A percentile compares a stretch with the other conserved stretches of the same genome.
Evolutionary conservation across 1,284 basidiomycete species (phyloP).

Genomic region (Flammula alnicola): DNA sequence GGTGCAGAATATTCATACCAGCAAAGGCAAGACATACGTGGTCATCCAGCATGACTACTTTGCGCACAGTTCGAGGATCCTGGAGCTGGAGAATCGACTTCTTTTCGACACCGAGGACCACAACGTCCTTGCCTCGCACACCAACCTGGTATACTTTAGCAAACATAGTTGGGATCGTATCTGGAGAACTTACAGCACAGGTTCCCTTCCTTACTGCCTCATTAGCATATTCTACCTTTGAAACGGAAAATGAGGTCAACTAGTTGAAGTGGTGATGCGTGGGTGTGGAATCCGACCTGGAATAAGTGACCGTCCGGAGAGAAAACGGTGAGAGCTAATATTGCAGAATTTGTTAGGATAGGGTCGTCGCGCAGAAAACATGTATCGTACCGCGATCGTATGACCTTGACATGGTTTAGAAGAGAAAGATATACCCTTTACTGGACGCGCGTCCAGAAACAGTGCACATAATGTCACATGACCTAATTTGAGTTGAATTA

Average conservation of each 20-base stretch:
- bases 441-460: slow-evolving; percentile 60
- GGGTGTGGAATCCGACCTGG: slow-evolving; percentile 58
- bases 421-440: slow-evolving; percentile 18
- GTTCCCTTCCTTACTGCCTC: slow-evolving; percentile 98
- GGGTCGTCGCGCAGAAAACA: background rate
- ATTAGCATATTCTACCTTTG: slow-evolving; percentile 95
- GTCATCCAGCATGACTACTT: slow-evolving; percentile 98
- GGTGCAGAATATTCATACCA: slow-evolving; percentile 57
- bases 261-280: slow-evolving; percentile 11
- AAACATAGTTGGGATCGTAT: background rate
- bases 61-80: slow-evolving; percentile 96
- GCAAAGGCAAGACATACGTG: slow-evolving; percentile 98
- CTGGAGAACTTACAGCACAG: slow-evolving; percentile 78
- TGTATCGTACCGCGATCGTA: slow-evolving; percentile 74
- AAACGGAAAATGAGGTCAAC: slow-evolving; percentile 17
- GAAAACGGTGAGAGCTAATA: slow-evolving; percentile 87
- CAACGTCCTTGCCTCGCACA: slow-evolving; percentile 92
- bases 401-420: slow-evolving; percentile 67
- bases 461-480: slow-evolving; percentile 37
- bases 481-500: slow-evolving; percentile 17
- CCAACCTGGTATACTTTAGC: slow-evolving; percentile 70
- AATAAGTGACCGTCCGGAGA: slow-evolving; percentile 95
- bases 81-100: slow-evolving; percentile 97
- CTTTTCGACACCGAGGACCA: slow-evolving; percentile 98
- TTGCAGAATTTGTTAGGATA: background rate